A percentile compares a stretch with the other conserved stretches of the same genome.
phyloP scores from a whole-genome alignment of 495 filamentous ascomycete species.

The Xylaria castorea region DNA sequence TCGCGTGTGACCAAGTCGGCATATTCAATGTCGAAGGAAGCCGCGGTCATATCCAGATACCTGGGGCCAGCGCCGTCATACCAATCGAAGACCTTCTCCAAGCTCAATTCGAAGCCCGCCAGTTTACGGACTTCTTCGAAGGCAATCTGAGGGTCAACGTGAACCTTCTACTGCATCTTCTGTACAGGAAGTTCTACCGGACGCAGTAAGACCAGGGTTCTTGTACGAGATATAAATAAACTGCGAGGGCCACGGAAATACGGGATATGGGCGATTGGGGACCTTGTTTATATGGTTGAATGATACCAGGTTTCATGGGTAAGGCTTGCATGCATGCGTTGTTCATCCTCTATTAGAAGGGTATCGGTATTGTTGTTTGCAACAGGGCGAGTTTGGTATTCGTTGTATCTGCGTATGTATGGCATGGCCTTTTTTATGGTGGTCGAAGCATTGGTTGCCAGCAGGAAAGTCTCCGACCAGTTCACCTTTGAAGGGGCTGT shows the following conservation, averaged over 20 bases:
- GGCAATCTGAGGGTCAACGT: conserved; percentile 88
- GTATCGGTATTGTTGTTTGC: conserved; percentile 4
- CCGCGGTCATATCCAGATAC: conserved; percentile 92
- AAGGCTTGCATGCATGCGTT: conserved; percentile 17
- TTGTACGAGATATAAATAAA: neutral
- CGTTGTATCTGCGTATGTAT: conserved; percentile 16
- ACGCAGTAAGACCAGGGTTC: conserved; percentile 61
- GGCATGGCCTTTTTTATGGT: conserved; percentile 1
- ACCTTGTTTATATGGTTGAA: conserved; percentile 29
- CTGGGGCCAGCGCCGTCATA: conserved; percentile 88
- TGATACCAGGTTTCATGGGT: conserved; percentile 29
- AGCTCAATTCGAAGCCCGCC: conserved; percentile 94
- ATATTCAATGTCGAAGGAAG: conserved; percentile 93
- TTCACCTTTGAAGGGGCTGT: neutral
- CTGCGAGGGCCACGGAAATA: conserved; percentile 6
- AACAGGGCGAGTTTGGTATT: neutral
- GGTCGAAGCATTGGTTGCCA: neutral
- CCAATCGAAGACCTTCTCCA: conserved; percentile 93
- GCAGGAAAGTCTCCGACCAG: neutral
- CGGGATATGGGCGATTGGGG: conserved; percentile 21
- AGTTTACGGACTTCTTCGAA: conserved; percentile 94
- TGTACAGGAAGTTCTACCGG: conserved; percentile 98
- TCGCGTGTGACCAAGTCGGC: conserved; percentile 92
- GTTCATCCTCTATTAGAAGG: conserved; percentile 11
- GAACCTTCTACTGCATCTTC: conserved; percentile 90